Conservation (phyloP, 106 monocot species). For the Ottelia alismoides region DNA sequence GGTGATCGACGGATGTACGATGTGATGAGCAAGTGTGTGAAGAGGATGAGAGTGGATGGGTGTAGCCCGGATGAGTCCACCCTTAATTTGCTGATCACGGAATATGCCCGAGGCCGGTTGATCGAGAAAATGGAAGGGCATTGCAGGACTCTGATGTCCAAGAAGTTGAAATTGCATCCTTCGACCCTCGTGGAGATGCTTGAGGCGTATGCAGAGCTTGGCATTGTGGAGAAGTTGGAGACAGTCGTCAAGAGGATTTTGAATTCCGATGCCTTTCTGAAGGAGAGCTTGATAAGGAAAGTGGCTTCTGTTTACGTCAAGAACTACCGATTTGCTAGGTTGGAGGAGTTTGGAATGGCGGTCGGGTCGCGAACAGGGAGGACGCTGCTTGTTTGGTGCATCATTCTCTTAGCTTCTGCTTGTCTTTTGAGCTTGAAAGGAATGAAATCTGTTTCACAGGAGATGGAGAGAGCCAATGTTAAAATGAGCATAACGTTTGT, state of each 20-base stretch:
- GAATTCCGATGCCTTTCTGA: conserved; percentile 25
- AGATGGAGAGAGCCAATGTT: conserved; percentile 44
- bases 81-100: conserved; percentile 48
- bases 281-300: conserved; percentile 54
- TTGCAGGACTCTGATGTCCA: conserved; percentile 36
- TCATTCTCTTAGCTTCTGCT: conserved; percentile 48
- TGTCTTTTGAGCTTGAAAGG: conserved; percentile 47
- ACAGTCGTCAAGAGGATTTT: conserved; percentile 27
- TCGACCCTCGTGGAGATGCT: conserved; percentile 43
- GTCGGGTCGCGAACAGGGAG: conserved; percentile 33
- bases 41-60: conserved; percentile 48
- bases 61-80: conserved; percentile 51
- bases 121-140: conserved; percentile 51
- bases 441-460: conserved; percentile 40
- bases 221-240: conserved; percentile 53
- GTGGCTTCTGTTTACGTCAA: conserved; percentile 48
- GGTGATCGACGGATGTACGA: conserved; percentile 45
- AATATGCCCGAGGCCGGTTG: conserved; percentile 42
- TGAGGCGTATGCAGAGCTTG: conserved; percentile 57
- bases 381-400: conserved; percentile 46
- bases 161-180: conserved; percentile 49
- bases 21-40: conserved; percentile 59
- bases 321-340: conserved; percentile 32
- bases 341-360: conserved; percentile 63
- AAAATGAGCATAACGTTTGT: conserved; percentile 20